Base-by-base conservation (phyloP, 257 asterid genomes). In the Lycium ferocissimum region DNA sequence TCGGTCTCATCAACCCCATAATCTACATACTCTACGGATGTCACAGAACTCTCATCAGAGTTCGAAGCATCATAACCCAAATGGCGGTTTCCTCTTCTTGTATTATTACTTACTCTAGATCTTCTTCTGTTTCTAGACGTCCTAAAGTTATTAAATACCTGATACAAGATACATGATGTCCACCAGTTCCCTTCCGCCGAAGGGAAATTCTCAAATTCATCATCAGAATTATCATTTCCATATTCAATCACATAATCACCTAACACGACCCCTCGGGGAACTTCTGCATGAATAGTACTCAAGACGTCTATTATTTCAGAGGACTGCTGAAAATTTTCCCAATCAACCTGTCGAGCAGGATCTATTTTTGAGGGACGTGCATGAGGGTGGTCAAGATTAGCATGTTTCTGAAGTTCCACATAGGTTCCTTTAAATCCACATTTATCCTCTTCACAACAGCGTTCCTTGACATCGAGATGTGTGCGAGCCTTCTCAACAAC, bases 231-330 rank as follows among this genome's bases (percentile, higher is more conserved):
- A 83, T 92, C 91, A 86, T 92, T 94, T 73, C 98, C 98, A 86
- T 94, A 92, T 86, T 94, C 98, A 61, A 94, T 94, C 83, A 94
- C 98, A 89, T 94, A 94, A 89, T 94, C 98, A 58, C 98, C 97
- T 49, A 93, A 85, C 85, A 95, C 97, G 71, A 95, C 98, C 37
- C 98, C 98, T 2, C 94, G 91, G 1, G 98, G 98, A 43, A 94
- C 92, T 85, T 92, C 97, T 4, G 98, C 91, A 71, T 93, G 98
- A 62, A 94, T 94, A 72, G 97, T 94, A 87, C 94, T 94, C 70
- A 95, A 83, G 33, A 95, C 98, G 70, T 95, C 98, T 57, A 95
- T 91, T 59, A 93, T 93, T 87, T 95, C 98, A 8, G 98, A 91
- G 54, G 97, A 93, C 84, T 92, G 97, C 80, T 95, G 98, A 85